Percentiles rank a stretch among this genome's conserved stretches.
Conservation (phyloP, 129 eudicot genomes). For the Tagetes patula region DNA sequence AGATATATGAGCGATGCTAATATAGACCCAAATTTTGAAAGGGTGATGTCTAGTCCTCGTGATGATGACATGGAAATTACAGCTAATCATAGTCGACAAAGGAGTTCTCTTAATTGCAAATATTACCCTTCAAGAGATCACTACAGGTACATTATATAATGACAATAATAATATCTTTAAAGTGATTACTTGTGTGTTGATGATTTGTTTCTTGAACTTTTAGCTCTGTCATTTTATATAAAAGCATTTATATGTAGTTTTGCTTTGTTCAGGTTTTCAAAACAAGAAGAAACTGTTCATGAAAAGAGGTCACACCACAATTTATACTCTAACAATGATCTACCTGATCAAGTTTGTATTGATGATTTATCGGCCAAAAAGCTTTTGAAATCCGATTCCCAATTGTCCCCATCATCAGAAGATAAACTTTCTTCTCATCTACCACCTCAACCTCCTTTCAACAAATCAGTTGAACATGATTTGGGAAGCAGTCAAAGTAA, state of each 20-base stretch:
- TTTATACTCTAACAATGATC: conserved; percentile 47
- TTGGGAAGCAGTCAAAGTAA: conserved; percentile 60
- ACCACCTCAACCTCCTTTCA: conserved; percentile 58
- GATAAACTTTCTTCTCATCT: conserved; percentile 19
- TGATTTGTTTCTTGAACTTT: conserved; percentile 12
- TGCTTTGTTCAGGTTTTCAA: conserved; percentile 44
- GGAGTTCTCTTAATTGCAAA: conserved; percentile 56
- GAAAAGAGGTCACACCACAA: conserved; percentile 43
- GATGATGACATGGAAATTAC: conserved; percentile 43
- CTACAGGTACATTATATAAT: conserved; percentile 46
- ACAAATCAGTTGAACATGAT: conserved; percentile 49
- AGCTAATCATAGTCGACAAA: conserved; percentile 43
- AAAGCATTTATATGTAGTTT: conserved; percentile 4
- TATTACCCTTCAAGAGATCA: conserved; percentile 52
- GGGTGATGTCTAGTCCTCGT: conserved; percentile 53
- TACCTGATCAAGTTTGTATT: conserved; percentile 43
- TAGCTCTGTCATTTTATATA: neutral
- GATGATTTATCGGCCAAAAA: conserved; percentile 47
- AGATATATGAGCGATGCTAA: conserved; percentile 42
- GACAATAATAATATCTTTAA: neutral
- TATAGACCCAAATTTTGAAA: conserved; percentile 42
- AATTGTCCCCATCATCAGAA: conserved; percentile 56
- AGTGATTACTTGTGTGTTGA: conserved; percentile 12
- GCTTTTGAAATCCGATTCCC: conserved; percentile 45
- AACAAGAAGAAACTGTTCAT: conserved; percentile 52